These are phyloP conservation scores for Diversispora epigaea DNA, from an alignment of 192 early-diverging fungal genomes.

Conservation along the genomic window DNA sequence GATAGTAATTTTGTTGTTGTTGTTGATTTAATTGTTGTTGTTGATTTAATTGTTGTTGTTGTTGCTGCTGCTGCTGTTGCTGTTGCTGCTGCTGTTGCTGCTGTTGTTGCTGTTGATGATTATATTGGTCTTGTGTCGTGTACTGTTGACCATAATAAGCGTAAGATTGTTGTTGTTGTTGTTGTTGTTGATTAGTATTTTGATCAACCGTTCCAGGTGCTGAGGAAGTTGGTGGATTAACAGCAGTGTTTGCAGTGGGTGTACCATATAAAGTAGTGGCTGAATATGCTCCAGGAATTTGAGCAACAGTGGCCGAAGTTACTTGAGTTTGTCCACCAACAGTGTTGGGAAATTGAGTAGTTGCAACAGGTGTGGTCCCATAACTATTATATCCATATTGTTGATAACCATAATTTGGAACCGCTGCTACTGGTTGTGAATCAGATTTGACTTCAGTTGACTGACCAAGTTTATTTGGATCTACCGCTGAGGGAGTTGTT, in stretches of 20 bases:
- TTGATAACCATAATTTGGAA: conserved; percentile 20
- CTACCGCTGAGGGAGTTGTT: conserved; percentile 2
- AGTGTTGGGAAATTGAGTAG: background rate
- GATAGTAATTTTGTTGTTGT: too few species aligned
- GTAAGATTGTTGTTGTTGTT: conserved; percentile 9
- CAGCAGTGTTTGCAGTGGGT: background rate
- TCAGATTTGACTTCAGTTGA: conserved; percentile 22
- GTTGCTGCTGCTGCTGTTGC: too few species aligned
- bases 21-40: too few species aligned
- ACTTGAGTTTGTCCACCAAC: background rate
- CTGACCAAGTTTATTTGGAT: conserved; percentile 17
- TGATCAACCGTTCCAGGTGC: conserved; percentile 21
- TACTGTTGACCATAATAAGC: conserved; percentile 27
- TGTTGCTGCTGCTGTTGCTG: conserved; percentile 4
- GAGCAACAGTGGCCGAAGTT: background rate
- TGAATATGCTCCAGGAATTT: background rate
- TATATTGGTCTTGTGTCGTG: conserved; percentile 25
- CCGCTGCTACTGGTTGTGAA: background rate
- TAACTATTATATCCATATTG: conserved; percentile 24
- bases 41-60: too few species aligned
- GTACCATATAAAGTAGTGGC: background rate
- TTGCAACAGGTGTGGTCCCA: background rate
- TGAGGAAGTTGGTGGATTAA: background rate
- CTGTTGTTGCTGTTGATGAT: conserved; percentile 28
- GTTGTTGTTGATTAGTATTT: conserved; percentile 3